phyloP scores from a whole-genome alignment of 768 basidiomycete species.

The Boletus subcaerulescens region DNA sequence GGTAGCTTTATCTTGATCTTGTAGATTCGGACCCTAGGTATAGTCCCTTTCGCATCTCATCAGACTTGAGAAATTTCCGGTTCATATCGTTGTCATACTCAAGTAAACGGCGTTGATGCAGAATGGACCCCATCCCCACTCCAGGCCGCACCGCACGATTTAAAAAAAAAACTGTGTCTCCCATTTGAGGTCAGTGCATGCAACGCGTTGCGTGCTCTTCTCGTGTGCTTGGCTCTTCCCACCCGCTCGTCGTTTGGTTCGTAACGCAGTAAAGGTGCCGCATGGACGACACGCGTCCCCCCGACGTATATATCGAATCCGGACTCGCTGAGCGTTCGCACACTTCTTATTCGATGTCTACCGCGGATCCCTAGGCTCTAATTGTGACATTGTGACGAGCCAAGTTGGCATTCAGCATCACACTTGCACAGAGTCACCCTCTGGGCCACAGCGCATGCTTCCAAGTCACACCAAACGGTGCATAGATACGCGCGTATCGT shows the following conservation, averaged over 20 bases:
- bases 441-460: background rate
- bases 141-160: background rate
- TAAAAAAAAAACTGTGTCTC: background rate
- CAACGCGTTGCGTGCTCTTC: background rate
- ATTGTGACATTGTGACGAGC: conserved; percentile 25
- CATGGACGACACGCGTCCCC: background rate
- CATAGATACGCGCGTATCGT: background rate
- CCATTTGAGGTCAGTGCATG: background rate
- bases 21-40: conserved; percentile 6
- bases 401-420: conserved; percentile 15
- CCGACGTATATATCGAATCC: conserved; percentile 1
- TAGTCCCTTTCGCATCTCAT: background rate
- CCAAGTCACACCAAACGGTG: background rate
- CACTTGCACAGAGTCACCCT: background rate
- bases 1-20: background rate
- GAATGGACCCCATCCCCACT: background rate
- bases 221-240: background rate
- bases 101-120: conserved; percentile 20
- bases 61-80: conserved; percentile 5
- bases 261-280: background rate
- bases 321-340: background rate
- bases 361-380: conserved; percentile 27
- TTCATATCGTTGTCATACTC: conserved; percentile 11
- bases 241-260: background rate
- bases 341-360: conserved; percentile 5